Conservation (phyloP, 441 rosid genomes). For the Gossypium davidsonii region DNA sequence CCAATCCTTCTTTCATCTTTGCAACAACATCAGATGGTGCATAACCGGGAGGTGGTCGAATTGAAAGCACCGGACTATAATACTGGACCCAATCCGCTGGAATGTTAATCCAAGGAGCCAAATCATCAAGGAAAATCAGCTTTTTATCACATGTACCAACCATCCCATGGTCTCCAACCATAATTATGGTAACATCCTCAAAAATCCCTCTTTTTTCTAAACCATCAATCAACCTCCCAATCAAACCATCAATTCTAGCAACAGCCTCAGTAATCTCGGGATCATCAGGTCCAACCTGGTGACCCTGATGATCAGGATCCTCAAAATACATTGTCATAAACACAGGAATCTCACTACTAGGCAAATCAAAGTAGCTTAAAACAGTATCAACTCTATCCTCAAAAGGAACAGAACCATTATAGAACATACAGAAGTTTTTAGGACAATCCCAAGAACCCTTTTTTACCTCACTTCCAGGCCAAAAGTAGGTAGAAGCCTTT, state of each 20-base stretch:
- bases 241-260: slow-evolving; percentile 55
- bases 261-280: slow-evolving; percentile 78
- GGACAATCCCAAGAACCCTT: slow-evolving; percentile 90
- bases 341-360: slow-evolving; percentile 55
- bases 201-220: slow-evolving; percentile 73
- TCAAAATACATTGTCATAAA: slow-evolving; percentile 86
- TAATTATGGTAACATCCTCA: slow-evolving; percentile 70
- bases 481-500: slow-evolving; percentile 74
- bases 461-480: slow-evolving; percentile 97
- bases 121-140: slow-evolving; percentile 60
- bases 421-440: slow-evolving; percentile 39
- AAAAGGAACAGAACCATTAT: slow-evolving; percentile 71
- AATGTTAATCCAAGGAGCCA: slow-evolving; percentile 61
- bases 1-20: slow-evolving; percentile 73
- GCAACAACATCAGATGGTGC: slow-evolving; percentile 40
- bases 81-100: slow-evolving; percentile 63
- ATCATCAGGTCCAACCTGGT: slow-evolving; percentile 87
- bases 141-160: slow-evolving; percentile 90
- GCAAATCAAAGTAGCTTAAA: slow-evolving; percentile 73
- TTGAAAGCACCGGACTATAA: slow-evolving; percentile 61
- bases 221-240: slow-evolving; percentile 76
- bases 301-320: slow-evolving; percentile 97
- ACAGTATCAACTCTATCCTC: slow-evolving; percentile 82
- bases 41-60: slow-evolving; percentile 50
- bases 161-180: slow-evolving; percentile 99